Evolutionary conservation across 1,284 basidiomycete genomes (phyloP), one percentile per base, ranked within the genome.

Genomic region (Cryptococcus depauperatus): DNA sequence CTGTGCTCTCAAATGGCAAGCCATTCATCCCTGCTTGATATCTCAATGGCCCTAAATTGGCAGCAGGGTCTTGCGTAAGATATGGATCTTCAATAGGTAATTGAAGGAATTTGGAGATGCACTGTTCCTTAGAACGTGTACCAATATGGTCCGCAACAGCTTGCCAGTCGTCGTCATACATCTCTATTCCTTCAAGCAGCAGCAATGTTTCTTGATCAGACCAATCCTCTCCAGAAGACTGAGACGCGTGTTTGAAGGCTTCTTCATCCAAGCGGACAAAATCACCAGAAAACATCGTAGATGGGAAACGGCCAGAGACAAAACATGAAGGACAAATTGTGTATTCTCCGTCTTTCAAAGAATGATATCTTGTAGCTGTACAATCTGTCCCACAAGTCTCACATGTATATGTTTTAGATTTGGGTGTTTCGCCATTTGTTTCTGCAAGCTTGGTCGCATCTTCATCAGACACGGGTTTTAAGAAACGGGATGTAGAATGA

Each of bases 81-180:
- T 92, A 98, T 16, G 83, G 81, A 63, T 98, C 93, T 70, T 98
- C 93, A 60, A 99, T 98, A 1, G 95, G 95, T 28, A 98, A 74
- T 68, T 91, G 85, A 45, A 99, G 75, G 78, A 99, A 99, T 65
- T 90, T 87, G 57, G 84, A 82, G 58, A 99, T 86, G 67, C 93
- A 97, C 70, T 95, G 88, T 64, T 97, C 91, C 30, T 90, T 84
- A 14, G 83, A 83, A 37, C 91, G 78, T 19, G 89, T 89, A 11
- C 83, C 86, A 37, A 98, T 90, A 64, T 98, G 92, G 56, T 89
- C 84, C 52, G 90, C 83, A 48, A 98, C 83, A 29, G 81, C 79
- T 23, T 81, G 82, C 93, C 92, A 98, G 65, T 97, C 93, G 64
- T 97, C 93, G 55, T 96, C 89, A 68, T 84, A 91, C 88, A 98